phyloP scores from a whole-genome alignment of 257 asterid genomes.

The Solanum chaucha region DNA sequence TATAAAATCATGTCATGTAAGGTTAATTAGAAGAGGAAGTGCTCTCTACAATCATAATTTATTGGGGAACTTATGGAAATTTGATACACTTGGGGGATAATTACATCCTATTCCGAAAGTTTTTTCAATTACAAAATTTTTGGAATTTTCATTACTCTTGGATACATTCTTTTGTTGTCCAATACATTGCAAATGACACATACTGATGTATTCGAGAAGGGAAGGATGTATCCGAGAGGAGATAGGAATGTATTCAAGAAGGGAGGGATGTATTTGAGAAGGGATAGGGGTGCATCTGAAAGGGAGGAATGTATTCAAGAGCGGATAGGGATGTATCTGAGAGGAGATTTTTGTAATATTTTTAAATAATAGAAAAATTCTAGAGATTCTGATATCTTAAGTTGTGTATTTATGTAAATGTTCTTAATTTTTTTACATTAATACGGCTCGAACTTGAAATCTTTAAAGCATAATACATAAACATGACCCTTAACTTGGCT shows the following conservation, averaged over 20 bases:
- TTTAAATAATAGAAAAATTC: too few species aligned
- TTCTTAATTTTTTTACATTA: background rate
- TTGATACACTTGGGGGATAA: too few species aligned
- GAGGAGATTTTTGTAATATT: background rate
- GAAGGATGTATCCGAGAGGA: background rate
- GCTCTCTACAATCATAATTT: background rate
- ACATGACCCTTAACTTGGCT: accelerated
- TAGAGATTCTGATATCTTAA: too few species aligned
- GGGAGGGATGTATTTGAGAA: too few species aligned
- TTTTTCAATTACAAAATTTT: accelerated
- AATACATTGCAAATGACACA: background rate
- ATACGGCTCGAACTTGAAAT: background rate
- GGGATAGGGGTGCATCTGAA: too few species aligned
- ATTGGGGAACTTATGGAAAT: background rate
- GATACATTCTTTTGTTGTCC: background rate
- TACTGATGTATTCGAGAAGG: too few species aligned
- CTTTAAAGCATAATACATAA: too few species aligned
- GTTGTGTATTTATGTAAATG: background rate
- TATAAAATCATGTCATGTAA: background rate
- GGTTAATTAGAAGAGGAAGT: background rate
- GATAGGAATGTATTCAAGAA: background rate
- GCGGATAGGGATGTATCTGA: background rate
- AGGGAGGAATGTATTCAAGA: too few species aligned
- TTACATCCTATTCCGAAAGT: background rate
- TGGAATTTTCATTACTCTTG: too few species aligned